A percentile compares a stretch with the other conserved stretches of the same genome.
Evolutionary conservation across 192 early-diverging fungal genomes (phyloP).

Genomic region (Coemansia nantahalensis): DNA sequence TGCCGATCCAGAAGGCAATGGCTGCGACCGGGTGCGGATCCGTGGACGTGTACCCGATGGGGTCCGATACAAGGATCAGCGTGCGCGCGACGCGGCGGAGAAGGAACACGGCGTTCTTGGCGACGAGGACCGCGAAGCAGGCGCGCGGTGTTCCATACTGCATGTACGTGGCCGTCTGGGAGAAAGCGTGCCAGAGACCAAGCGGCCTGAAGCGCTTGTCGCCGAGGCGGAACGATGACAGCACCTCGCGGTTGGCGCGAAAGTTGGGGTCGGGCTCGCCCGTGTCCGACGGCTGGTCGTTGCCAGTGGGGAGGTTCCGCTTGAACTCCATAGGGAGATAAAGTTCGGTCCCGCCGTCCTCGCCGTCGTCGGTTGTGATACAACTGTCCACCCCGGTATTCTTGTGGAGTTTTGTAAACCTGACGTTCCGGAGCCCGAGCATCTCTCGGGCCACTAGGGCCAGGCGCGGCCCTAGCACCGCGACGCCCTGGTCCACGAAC

Average conservation of each 20-base stretch:
- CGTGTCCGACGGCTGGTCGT: too few species aligned
- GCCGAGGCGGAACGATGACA: neutral
- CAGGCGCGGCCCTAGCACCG: constrained; percentile 2
- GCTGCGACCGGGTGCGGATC: neutral
- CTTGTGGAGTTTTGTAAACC: neutral
- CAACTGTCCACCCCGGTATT: neutral
- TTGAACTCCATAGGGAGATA: constrained; percentile 2
- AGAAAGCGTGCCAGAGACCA: neutral
- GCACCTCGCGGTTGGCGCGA: neutral
- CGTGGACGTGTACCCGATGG: neutral
- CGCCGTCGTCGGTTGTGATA: neutral
- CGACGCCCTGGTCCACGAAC: neutral
- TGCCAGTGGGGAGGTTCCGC: neutral
- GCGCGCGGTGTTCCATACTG: neutral
- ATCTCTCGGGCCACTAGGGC: neutral
- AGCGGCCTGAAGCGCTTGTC: neutral
- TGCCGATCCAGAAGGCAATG: neutral
- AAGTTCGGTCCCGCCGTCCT: neutral
- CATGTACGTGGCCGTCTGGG: neutral
- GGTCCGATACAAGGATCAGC: neutral
- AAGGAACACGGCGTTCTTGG: neutral
- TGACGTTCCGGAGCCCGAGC: neutral
- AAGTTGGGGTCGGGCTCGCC: neutral
- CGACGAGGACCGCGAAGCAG: neutral
- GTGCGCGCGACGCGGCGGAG: neutral